These are phyloP conservation scores for Athelia sp. DNA, from an alignment of 1,284 basidiomycete species.

Conservation along the genomic window DNA sequence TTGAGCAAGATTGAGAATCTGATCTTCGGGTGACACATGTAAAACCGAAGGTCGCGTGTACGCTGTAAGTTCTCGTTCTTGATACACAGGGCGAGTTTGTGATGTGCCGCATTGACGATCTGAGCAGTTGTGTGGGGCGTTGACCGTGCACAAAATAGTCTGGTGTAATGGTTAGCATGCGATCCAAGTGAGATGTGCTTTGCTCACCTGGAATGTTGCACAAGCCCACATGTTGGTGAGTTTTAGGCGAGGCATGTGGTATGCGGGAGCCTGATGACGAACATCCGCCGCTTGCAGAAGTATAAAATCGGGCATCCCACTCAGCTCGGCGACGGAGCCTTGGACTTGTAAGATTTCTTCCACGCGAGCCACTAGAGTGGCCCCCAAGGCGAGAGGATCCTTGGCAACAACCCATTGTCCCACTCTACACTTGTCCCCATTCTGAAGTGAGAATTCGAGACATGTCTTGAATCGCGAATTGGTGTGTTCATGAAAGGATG, in stretches of 20 bases:
- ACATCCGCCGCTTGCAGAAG: background rate
- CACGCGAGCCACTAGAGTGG: background rate
- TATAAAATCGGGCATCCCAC: background rate
- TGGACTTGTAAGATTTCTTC: background rate
- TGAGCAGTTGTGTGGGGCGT: slow-evolving; percentile 13
- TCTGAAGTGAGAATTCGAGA: background rate
- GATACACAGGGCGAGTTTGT: background rate
- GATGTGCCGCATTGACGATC: slow-evolving; percentile 8
- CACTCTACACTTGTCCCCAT: background rate
- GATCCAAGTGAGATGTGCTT: background rate
- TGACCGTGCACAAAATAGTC: slow-evolving; percentile 12
- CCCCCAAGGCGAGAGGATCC: background rate
- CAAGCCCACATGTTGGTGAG: background rate
- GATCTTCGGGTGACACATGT: slow-evolving; percentile 5
- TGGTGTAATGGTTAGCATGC: slow-evolving; percentile 2
- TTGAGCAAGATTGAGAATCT: slow-evolving; percentile 14
- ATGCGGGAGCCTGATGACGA: background rate
- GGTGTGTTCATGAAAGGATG: background rate
- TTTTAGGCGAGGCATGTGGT: background rate
- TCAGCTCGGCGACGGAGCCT: background rate
- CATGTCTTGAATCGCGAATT: background rate
- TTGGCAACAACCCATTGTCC: background rate
- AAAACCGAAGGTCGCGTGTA: slow-evolving; percentile 3
- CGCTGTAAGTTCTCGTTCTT: slow-evolving; percentile 10
- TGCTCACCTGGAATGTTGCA: background rate